A percentile compares a stretch with the other conserved stretches of the same genome.
These are phyloP conservation scores for Allium fistulosum DNA, from an alignment of 106 monocot genomes.

Conservation along the genomic window DNA sequence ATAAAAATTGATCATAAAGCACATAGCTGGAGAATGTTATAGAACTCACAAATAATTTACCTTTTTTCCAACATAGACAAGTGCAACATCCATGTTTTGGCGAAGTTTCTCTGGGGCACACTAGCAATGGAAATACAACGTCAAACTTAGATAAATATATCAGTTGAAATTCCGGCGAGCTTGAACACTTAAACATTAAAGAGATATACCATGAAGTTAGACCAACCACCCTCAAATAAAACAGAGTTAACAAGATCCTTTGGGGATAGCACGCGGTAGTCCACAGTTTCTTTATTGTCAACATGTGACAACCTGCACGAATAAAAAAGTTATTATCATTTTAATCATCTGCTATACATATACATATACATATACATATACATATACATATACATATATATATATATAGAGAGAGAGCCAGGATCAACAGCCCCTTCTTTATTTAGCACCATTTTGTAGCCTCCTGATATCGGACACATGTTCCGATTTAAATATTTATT, in stretches of 20 bases:
- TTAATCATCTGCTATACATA: too few relatives aligned
- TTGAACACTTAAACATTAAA: background rate
- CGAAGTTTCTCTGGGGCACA: slow-evolving; percentile 38
- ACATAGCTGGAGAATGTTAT: background rate
- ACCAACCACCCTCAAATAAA: slow-evolving; percentile 88
- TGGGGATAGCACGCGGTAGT: slow-evolving; percentile 61
- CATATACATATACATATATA: too few relatives aligned
- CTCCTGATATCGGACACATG: too few relatives aligned
- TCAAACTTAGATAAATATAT: background rate
- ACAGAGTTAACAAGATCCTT: slow-evolving; percentile 62
- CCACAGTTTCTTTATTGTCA: slow-evolving; percentile 42
- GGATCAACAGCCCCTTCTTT: too few relatives aligned
- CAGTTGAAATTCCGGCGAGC: background rate
- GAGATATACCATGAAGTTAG: slow-evolving; percentile 56
- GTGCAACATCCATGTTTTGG: slow-evolving; percentile 57
- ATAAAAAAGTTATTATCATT: background rate
- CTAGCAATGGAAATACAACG: slow-evolving; percentile 22
- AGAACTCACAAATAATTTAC: slow-evolving; percentile 17
- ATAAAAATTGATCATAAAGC: background rate
- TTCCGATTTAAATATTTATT: too few relatives aligned
- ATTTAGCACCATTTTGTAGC: too few relatives aligned
- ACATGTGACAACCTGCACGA: slow-evolving; percentile 37
- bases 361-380: too few relatives aligned
- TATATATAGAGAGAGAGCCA: too few relatives aligned
- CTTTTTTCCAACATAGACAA: slow-evolving; percentile 86